Base-by-base conservation (phyloP, 1,139 yeast species). In the Yamadazyma atmosphaerica region DNA sequence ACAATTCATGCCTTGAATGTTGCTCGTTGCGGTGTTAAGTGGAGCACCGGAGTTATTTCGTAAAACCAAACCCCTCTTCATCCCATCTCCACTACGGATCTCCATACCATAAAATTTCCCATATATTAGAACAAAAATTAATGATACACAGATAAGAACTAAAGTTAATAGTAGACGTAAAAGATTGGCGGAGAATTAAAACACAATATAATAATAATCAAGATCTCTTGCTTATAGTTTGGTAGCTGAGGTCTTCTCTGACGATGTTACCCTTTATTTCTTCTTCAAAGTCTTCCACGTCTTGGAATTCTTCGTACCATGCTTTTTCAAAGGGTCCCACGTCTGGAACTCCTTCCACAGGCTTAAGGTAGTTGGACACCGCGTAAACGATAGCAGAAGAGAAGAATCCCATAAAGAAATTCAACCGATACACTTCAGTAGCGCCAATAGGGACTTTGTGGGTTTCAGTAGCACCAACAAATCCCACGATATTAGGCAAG, bases 401-500 rank as follows among this genome's bases (percentile, higher is more conserved):
- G 34, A 77, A 55, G 61, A 83, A 86, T 1, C 96, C 96, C 45
- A 82, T 74, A 54, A 86, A 79, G 65, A 83, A 88, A 59, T 82
- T 83, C 49, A 88, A 62, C 44, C 82, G 68, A 67, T 86, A 88
- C 31, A 88, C 74, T 43, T 79, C 68, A 33, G 80, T 75, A 3
- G 96, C 96, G 21, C 94, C 95, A 40, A 74, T 68, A 8, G 95
- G 94, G n/a, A 88, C 90, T 9, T 53, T 53, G 45, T 66, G 71
- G 38, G 67, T 75, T 18, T 83, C 87, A 13, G 82, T 80, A 4
- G 83, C 89, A 44, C 95, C 95, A 19, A 86, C 94, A 52, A 88
- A 88, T 2, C 96, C 96, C 27, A 85, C 88, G 51, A 88, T 81
- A 56, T 87, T 88, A 36, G 95, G 94, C 36, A 83, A 68, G 40